phyloP scores from a whole-genome alignment of 345 rosid species.

The Cardamine occulta region DNA sequence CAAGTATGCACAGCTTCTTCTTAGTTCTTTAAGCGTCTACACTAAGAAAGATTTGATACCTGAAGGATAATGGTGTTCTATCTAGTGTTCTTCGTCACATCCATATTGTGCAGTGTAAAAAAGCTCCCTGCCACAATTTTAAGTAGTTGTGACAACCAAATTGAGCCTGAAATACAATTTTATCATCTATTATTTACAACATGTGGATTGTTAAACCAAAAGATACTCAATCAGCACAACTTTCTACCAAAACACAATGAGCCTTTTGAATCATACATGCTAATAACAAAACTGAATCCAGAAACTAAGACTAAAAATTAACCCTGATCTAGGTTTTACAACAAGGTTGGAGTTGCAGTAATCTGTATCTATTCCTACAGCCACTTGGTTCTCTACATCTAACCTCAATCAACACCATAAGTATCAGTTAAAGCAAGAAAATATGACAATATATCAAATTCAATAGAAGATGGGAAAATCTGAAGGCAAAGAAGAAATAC shows the following conservation, averaged over 20 bases:
- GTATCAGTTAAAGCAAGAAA: neutral
- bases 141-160: conserved; percentile 27
- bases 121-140: conserved; percentile 51
- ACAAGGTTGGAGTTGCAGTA: neutral
- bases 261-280: neutral
- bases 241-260: conserved; percentile 3
- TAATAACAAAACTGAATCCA: neutral
- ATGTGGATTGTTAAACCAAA: conserved; percentile 12
- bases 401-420: neutral
- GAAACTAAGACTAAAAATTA: neutral
- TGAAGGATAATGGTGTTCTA: conserved; percentile 29
- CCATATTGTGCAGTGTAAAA: conserved; percentile 46
- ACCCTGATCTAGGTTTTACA: neutral
- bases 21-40: conserved; percentile 16
- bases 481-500: neutral
- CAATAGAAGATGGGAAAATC: neutral
- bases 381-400: conserved; percentile 2
- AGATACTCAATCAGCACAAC: neutral
- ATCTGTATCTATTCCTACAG: neutral
- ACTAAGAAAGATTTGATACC: conserved; percentile 32
- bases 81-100: conserved; percentile 49
- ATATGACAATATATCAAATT: neutral
- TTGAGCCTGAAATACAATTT: conserved; percentile 3
- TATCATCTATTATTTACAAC: conserved; percentile 40
- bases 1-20: conserved; percentile 2